phyloP scores from a whole-genome alignment of 2,329 filamentous ascomycete species.

The Colletotrichum musicola region DNA sequence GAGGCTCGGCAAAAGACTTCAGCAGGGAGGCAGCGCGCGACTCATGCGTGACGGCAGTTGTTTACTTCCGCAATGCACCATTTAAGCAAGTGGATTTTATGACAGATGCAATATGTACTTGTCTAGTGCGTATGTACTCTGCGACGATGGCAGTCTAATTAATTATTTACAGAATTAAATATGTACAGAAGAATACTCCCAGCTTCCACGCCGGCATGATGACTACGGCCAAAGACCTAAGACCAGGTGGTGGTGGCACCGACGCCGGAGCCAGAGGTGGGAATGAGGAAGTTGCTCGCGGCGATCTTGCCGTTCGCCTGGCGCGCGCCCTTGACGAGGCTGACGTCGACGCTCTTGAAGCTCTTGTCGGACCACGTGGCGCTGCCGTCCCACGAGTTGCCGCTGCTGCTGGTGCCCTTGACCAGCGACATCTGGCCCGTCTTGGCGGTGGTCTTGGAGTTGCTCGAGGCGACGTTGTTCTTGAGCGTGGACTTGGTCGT shows the following conservation, averaged over 20 bases:
- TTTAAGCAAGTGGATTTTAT: background rate
- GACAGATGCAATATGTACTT: slow-evolving; percentile 1
- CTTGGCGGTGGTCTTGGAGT: slow-evolving; percentile 41
- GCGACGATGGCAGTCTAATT: slow-evolving; percentile 11
- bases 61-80: background rate
- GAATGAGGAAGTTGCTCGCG: slow-evolving; percentile 57
- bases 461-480: slow-evolving; percentile 54
- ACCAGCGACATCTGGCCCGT: slow-evolving; percentile 44
- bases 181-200: slow-evolving; percentile 21
- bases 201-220: background rate
- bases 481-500: slow-evolving; percentile 50
- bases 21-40: slow-evolving; percentile 4
- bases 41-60: slow-evolving; percentile 1
- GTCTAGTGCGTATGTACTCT: slow-evolving; percentile 25
- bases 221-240: background rate
- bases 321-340: slow-evolving; percentile 52
- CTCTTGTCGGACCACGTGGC: slow-evolving; percentile 45
- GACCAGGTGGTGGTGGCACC: slow-evolving; percentile 52
- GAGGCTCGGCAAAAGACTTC: background rate
- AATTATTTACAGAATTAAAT: slow-evolving; percentile 22
- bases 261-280: slow-evolving; percentile 50
- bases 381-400: slow-evolving; percentile 58
- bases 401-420: slow-evolving; percentile 43
- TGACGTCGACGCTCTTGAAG: slow-evolving; percentile 53
- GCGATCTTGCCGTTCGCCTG: slow-evolving; percentile 54